Base-by-base conservation (phyloP, 306 rosid species). In the Citrullus colocynthis region DNA sequence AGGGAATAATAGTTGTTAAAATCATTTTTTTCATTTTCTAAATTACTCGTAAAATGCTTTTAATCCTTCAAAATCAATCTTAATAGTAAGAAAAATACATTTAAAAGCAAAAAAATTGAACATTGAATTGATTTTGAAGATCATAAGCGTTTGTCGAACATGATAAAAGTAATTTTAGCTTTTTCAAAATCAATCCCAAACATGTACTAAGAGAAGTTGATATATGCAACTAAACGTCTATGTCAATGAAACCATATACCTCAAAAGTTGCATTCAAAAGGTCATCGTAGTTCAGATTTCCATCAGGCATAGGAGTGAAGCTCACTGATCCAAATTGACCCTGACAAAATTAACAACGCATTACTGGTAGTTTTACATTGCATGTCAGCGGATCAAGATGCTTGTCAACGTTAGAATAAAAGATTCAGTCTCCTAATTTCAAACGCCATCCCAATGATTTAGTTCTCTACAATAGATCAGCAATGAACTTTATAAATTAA, bases 281-380 rank as follows among this genome's bases (percentile, higher is more conserved):
- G 59, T 89, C 83, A 65, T 86, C 76, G 81, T 86, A 88, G 90
- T 84, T 82, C 45, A 95, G 88, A 85, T 82, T 85, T 84, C 97
- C 99, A 86, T 92, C 97, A 0, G 96, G 97, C 74, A 86, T 75
- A 37, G 97, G 85, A 79, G 96, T 49, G 83, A 84, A 84, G 81
- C 85, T 84, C 82, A 91, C 78, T 6, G 83, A 74, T 74, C 87
- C 99, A 83, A 72, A 81, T 59, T 81, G 81, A 78, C 87, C 84
- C 97, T 89, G 93, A 74, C 54, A 63, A 42, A 63, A 24, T 57
- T 42, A 42, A 65, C 14, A 52, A 78, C 44, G 3, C 60, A 17
- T 54, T 54, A 57, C 42, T 51, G 51, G n/a, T 20, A 69, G 37
- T 5, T 21, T 69, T 44, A 32, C 77, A 75, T 71, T 48, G 78